Conservation (phyloP, 2,329 filamentous ascomycete species). For the Parascedosporium putredinis region DNA sequence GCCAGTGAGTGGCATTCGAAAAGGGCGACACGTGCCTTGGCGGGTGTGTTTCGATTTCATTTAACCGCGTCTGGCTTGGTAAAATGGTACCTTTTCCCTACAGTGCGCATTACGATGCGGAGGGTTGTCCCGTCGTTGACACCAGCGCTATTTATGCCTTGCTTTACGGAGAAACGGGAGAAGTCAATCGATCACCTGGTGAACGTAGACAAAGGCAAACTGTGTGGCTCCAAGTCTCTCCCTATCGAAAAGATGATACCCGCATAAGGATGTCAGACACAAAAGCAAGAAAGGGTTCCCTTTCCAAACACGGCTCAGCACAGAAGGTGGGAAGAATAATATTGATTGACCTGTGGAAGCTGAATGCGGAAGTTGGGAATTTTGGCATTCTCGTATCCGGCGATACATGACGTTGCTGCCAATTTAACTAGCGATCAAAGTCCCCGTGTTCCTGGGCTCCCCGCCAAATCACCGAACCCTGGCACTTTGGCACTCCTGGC, state of each 20-base stretch:
- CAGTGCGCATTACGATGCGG: not conserved
- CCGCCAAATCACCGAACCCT: not conserved
- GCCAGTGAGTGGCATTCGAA: no score
- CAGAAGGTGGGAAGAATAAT: no score
- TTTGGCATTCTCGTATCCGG: not conserved
- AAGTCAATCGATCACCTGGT: no score
- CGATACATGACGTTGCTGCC: not conserved
- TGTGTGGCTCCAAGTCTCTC: not conserved
- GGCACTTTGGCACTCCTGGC: not conserved
- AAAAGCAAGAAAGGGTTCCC: not conserved
- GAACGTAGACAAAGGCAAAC: not conserved
- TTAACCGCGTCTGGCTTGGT: slow-evolving; percentile 5
- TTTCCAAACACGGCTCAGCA: not conserved
- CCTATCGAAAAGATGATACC: not conserved
- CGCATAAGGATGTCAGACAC: not conserved
- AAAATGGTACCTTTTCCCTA: not conserved
- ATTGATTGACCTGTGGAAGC: no score
- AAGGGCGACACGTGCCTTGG: no score
- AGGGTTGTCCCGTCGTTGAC: no score
- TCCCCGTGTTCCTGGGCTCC: not conserved
- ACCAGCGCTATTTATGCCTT: no score
- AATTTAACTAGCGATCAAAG: not conserved
- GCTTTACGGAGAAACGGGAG: no score
- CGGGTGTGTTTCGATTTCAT: slow-evolving; percentile 7
- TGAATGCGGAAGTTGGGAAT: no score